Percentiles rank a stretch among this genome's conserved stretches.
Evolutionary conservation across 2,329 filamentous ascomycete genomes (phyloP).

Genomic region (Neofusicoccum laricinum): DNA sequence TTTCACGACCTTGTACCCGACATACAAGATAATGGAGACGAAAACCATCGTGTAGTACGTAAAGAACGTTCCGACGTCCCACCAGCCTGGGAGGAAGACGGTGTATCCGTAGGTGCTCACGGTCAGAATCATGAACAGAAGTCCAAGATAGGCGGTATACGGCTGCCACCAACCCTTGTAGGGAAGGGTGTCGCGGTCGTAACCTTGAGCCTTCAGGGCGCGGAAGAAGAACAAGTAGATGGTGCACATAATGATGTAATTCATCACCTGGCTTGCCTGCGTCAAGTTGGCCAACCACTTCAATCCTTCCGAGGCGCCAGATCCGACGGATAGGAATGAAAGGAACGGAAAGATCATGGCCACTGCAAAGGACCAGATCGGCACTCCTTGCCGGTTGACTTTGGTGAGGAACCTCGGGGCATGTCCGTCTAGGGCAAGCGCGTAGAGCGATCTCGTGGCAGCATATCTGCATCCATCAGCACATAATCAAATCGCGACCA

Average conservation of each 20-base stretch:
- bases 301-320: slow-evolving; percentile 28
- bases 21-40: slow-evolving; percentile 45
- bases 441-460: slow-evolving; percentile 38
- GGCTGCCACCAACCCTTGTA: slow-evolving; percentile 46
- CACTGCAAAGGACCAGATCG: slow-evolving; percentile 56
- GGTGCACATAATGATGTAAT: slow-evolving; percentile 57
- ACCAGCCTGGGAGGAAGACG: slow-evolving; percentile 48
- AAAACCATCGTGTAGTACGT: slow-evolving; percentile 52
- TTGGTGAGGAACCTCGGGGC: slow-evolving; percentile 52
- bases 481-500: no score
- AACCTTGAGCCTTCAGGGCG: slow-evolving; percentile 44
- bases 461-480: background rate
- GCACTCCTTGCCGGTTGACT: slow-evolving; percentile 59
- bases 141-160: slow-evolving; percentile 50
- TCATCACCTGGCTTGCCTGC: slow-evolving; percentile 59
- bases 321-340: slow-evolving; percentile 32
- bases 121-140: slow-evolving; percentile 48
- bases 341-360: slow-evolving; percentile 41
- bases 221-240: slow-evolving; percentile 55
- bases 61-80: slow-evolving; percentile 50
- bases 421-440: slow-evolving; percentile 45
- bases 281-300: slow-evolving; percentile 48
- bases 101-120: slow-evolving; percentile 55
- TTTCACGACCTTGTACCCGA: slow-evolving; percentile 63
- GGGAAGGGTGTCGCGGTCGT: slow-evolving; percentile 49